These are phyloP conservation scores for Prosopis cineraria DNA, from an alignment of 306 rosid genomes.

Conservation along the genomic window DNA sequence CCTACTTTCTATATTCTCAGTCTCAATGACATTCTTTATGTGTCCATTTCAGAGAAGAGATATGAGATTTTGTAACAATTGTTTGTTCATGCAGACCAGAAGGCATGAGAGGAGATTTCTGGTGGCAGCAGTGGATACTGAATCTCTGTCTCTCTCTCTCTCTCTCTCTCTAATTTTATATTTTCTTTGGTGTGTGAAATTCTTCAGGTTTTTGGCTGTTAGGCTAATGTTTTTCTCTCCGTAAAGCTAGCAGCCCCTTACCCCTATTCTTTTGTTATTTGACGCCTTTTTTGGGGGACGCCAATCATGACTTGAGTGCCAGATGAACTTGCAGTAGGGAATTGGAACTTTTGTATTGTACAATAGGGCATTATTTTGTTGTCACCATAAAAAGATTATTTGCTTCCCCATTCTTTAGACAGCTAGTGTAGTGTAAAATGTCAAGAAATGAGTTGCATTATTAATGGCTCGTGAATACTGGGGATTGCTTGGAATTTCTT, in stretches of 20 bases:
- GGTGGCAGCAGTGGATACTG: conserved; percentile 31
- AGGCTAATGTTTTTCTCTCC: background rate
- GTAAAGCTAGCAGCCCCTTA: background rate
- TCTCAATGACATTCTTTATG: background rate
- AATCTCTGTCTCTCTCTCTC: no score
- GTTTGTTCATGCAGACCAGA: conserved; percentile 55
- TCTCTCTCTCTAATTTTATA: no score
- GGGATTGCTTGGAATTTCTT: no score
- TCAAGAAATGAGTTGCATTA: no score
- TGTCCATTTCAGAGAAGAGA: conserved; percentile 2
- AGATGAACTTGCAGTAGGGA: background rate
- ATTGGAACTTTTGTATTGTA: background rate
- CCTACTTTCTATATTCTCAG: conserved; percentile 1
- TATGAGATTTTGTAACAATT: background rate
- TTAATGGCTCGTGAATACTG: no score
- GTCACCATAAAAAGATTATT: background rate
- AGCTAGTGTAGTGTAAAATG: no score
- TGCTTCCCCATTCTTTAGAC: no score
- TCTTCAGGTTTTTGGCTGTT: conserved; percentile 37
- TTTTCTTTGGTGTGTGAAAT: background rate
- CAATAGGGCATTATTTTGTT: background rate
- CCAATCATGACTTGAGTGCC: conserved; percentile 1
- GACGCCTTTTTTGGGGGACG: background rate
- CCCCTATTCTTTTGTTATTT: conserved; percentile 1
- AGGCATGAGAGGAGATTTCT: conserved; percentile 41